Conservation (phyloP, 2,329 filamentous ascomycete species). For the Dichotomopilus funicola region DNA sequence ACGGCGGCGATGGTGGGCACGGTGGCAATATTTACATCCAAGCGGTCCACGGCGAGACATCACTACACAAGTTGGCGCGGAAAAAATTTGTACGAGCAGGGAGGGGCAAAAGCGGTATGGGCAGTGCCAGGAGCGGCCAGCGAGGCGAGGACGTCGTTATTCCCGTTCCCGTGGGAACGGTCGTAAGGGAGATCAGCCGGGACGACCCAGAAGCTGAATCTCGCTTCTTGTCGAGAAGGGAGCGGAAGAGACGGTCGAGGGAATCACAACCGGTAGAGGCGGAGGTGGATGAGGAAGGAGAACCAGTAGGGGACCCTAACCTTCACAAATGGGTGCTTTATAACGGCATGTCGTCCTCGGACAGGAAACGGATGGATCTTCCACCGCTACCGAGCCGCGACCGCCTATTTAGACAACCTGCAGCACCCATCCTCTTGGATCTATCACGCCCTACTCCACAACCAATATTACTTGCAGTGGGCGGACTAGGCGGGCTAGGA, state of each 20-base stretch:
- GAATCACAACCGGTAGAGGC: constrained; percentile 25
- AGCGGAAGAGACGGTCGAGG: constrained; percentile 4
- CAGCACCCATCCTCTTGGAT: constrained; percentile 66
- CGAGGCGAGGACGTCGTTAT: constrained; percentile 83
- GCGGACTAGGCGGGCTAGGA: constrained; percentile 81
- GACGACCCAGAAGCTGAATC: constrained; percentile 71
- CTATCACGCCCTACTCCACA: constrained; percentile 69
- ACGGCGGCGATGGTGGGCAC: constrained; percentile 88
- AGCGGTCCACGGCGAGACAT: constrained; percentile 83
- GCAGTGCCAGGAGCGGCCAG: constrained; percentile 65
- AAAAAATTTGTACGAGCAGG: constrained; percentile 68
- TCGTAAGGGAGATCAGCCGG: constrained; percentile 75
- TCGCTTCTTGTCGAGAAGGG: constrained; percentile 22
- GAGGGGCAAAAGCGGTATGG: constrained; percentile 70
- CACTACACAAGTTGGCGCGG: constrained; percentile 82
- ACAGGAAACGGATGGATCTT: constrained; percentile 51
- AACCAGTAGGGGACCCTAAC: constrained; percentile 38
- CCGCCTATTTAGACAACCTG: constrained; percentile 58
- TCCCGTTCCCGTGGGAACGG: constrained; percentile 85
- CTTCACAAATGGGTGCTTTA: constrained; percentile 81
- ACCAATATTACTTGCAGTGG: constrained; percentile 79
- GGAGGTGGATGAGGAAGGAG: constrained; percentile 36
- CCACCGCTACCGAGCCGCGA: constrained; percentile 47
- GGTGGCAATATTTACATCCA: constrained; percentile 94
- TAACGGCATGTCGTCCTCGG: constrained; percentile 65